Evolutionary conservation across 805 yeast genomes (phyloP).

Genomic region (Candida takata): DNA sequence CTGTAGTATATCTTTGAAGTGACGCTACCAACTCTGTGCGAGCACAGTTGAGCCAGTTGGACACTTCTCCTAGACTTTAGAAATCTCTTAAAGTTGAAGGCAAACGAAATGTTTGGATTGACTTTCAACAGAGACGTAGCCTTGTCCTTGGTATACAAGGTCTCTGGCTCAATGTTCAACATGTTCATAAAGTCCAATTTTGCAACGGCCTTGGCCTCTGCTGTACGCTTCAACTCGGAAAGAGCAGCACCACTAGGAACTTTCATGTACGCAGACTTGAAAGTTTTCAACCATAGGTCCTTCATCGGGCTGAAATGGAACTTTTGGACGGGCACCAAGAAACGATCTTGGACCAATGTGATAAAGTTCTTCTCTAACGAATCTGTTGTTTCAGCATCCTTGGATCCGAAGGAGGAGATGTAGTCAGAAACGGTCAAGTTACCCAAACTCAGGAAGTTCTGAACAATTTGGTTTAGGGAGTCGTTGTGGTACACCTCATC

Average conservation of each 20-base stretch:
- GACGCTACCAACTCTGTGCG: slow-evolving; percentile 61
- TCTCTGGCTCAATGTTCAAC: slow-evolving; percentile 27
- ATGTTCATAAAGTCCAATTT: slow-evolving; percentile 31
- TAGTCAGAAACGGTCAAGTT: slow-evolving; percentile 54
- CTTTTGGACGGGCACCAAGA: slow-evolving; percentile 41
- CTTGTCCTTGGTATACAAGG: slow-evolving; percentile 27
- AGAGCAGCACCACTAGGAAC: slow-evolving; percentile 33
- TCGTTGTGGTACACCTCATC: slow-evolving; percentile 35
- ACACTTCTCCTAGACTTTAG: slow-evolving; percentile 58
- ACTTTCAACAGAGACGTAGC: slow-evolving; percentile 35
- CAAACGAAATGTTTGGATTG: slow-evolving; percentile 43
- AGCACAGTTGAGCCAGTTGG: slow-evolving; percentile 56
- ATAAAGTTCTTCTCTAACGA: slow-evolving; percentile 33
- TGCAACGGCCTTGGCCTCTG: slow-evolving; percentile 52
- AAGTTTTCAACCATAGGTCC: slow-evolving; percentile 35
- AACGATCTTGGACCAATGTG: slow-evolving; percentile 40
- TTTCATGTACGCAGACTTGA: slow-evolving; percentile 31
- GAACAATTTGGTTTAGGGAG: slow-evolving; percentile 51
- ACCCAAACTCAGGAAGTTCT: slow-evolving; percentile 65
- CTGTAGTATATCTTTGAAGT: slow-evolving; percentile 57
- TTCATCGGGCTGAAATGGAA: slow-evolving; percentile 29
- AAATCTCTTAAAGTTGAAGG: slow-evolving; percentile 60
- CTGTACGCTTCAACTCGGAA: slow-evolving; percentile 49
- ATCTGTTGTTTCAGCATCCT: slow-evolving; percentile 22
- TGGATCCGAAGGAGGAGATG: slow-evolving; percentile 22